Percentiles rank a stretch among this genome's conserved stretches.
Conservation (phyloP, 768 basidiomycete species). For the Mycena latifolia region DNA sequence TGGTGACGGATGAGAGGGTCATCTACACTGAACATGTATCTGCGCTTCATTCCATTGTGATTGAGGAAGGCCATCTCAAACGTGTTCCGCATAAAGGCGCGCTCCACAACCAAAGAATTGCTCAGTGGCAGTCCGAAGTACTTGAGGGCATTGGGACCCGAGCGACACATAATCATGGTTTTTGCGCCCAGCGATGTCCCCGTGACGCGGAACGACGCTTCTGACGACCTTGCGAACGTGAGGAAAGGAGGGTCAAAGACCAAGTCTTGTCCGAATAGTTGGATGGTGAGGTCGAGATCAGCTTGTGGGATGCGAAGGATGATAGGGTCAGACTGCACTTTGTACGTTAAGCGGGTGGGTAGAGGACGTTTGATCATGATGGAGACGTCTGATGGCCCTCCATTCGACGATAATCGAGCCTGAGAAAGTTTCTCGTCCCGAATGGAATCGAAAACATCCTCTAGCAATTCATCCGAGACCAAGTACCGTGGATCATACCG, state of each 20-base stretch:
- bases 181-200: slow-evolving; percentile 88
- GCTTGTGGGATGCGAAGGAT: slow-evolving; percentile 87
- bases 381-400: slow-evolving; percentile 59
- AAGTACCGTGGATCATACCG: slow-evolving; percentile 77
- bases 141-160: slow-evolving; percentile 84
- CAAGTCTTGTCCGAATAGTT: slow-evolving; percentile 89
- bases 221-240: slow-evolving; percentile 80
- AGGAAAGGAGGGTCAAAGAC: slow-evolving; percentile 89
- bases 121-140: slow-evolving; percentile 88
- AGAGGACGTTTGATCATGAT: slow-evolving; percentile 82
- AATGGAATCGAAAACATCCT: slow-evolving; percentile 85
- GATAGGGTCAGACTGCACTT: slow-evolving; percentile 89
- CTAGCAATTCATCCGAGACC: slow-evolving; percentile 81
- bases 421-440: slow-evolving; percentile 79
- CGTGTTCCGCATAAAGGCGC: slow-evolving; percentile 96
- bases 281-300: slow-evolving; percentile 86
- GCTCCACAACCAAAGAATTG: slow-evolving; percentile 83
- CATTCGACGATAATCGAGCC: slow-evolving; percentile 63
- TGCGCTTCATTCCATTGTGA: slow-evolving; percentile 74
- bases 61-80: slow-evolving; percentile 92
- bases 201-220: slow-evolving; percentile 91
- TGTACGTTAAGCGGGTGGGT: slow-evolving; percentile 86
- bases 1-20: slow-evolving; percentile 81
- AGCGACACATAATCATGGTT: slow-evolving; percentile 85
- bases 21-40: slow-evolving; percentile 96